A percentile compares a stretch with the other conserved stretches of the same genome.
phyloP scores from a whole-genome alignment of 1,284 basidiomycete species.

The Stereum hirsutum region DNA sequence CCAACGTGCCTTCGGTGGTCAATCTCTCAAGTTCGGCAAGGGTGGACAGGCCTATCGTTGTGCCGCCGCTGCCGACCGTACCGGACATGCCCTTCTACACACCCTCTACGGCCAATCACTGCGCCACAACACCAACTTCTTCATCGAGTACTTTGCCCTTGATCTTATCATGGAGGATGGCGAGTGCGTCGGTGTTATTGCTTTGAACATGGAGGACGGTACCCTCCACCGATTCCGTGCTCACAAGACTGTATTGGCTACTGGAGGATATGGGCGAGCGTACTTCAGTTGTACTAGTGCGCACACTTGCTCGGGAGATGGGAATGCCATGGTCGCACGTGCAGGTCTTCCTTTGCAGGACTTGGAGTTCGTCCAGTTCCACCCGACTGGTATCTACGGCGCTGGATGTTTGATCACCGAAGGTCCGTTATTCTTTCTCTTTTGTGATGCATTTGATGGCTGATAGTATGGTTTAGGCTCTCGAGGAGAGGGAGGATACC shows the following conservation, averaged over 20 bases:
- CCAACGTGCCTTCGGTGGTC: constrained; percentile 98
- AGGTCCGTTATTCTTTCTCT: constrained; percentile 36
- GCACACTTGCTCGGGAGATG: constrained; percentile 98
- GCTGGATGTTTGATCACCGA: constrained; percentile 99
- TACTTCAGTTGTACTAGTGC: constrained; percentile 99
- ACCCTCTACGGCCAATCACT: constrained; percentile 99
- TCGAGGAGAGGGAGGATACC: constrained; percentile 98
- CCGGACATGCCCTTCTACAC: constrained; percentile 97
- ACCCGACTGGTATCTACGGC: constrained; percentile 99
- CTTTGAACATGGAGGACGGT: constrained; percentile 99
- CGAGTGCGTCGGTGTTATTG: constrained; percentile 98
- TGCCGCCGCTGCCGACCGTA: constrained; percentile 97
- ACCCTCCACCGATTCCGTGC: constrained; percentile 97
- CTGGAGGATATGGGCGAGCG: constrained; percentile 96
- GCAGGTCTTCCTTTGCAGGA: constrained; percentile 97
- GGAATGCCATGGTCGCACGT: constrained; percentile 97
- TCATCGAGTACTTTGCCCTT: constrained; percentile 99
- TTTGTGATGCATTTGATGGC: not conserved
- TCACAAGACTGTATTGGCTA: constrained; percentile 98
- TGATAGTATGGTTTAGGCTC: constrained; percentile 51
- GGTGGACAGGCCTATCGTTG: constrained; percentile 99
- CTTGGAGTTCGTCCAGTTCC: constrained; percentile 99
- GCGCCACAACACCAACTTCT: constrained; percentile 99
- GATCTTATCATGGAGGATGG: constrained; percentile 99
- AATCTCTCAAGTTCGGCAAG: constrained; percentile 96